Conservation (phyloP, 257 asterid genomes). For the Echium plantagineum region DNA sequence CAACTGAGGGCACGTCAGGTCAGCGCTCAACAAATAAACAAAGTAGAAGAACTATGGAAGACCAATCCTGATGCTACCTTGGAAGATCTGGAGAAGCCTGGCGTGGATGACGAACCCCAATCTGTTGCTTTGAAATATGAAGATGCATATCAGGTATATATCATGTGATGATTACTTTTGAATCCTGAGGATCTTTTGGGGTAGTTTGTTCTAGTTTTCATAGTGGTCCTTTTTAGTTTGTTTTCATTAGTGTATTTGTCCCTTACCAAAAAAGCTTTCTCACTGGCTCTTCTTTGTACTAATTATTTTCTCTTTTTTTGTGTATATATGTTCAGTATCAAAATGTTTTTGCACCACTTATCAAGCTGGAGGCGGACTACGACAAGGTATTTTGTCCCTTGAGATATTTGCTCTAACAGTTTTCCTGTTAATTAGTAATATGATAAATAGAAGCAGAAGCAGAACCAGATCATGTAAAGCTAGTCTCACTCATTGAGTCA, state of each 20-base stretch:
- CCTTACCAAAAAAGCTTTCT: neutral
- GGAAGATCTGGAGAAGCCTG: constrained; percentile 99
- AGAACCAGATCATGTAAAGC: too few relatives aligned
- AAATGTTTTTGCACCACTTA: constrained; percentile 96
- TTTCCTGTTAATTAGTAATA: neutral
- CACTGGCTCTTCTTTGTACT: neutral
- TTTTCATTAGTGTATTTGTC: neutral
- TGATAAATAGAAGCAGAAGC: neutral
- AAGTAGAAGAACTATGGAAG: constrained; percentile 98
- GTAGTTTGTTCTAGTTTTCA: neutral
- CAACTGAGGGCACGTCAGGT: constrained; percentile 97
- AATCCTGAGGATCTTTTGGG: neutral
- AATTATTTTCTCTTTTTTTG: neutral
- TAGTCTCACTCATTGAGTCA: too few relatives aligned
- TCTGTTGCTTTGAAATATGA: constrained; percentile 83
- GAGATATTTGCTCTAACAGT: neutral
- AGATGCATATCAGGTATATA: constrained; percentile 93
- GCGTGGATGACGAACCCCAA: constrained; percentile 99
- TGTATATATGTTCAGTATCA: constrained; percentile 53
- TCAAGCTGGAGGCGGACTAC: constrained; percentile 98
- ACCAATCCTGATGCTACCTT: constrained; percentile 90
- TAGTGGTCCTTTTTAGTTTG: neutral
- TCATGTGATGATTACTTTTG: neutral
- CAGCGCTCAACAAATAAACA: constrained; percentile 97
- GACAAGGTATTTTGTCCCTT: constrained; percentile 57